A percentile compares a stretch with the other conserved stretches of the same genome.
Evolutionary conservation across 495 filamentous ascomycete genomes (phyloP).

Genomic region (Penicillium verhagenii): DNA sequence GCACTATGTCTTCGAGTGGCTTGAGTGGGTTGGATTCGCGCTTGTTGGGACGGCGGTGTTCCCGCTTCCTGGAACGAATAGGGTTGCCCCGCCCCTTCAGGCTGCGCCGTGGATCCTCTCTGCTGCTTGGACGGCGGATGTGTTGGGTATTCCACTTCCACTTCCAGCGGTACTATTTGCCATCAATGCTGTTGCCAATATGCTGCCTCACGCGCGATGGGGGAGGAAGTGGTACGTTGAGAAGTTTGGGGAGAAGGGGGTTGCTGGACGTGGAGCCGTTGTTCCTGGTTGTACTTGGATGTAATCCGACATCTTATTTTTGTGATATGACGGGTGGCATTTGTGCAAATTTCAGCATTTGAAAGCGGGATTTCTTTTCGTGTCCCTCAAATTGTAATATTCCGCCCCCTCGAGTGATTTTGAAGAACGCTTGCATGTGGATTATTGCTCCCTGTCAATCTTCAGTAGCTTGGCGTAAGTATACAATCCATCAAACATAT

Average conservation of each 20-base stretch:
- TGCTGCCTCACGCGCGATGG: slow-evolving; percentile 83
- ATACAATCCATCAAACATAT: no score
- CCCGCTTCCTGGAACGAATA: slow-evolving; percentile 7
- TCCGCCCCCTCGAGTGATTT: no score
- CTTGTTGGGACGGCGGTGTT: slow-evolving; percentile 52
- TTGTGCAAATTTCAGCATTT: background rate
- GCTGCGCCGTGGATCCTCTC: slow-evolving; percentile 53
- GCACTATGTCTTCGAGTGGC: slow-evolving; percentile 93
- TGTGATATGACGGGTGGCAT: no score
- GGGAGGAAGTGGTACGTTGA: slow-evolving; percentile 86
- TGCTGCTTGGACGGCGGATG: slow-evolving; percentile 48
- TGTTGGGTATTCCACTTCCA: slow-evolving; percentile 30
- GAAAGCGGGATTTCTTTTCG: background rate
- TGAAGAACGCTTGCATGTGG: no score
- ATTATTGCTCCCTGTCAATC: no score
- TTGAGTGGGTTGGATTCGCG: slow-evolving; percentile 91
- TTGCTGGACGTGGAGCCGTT: slow-evolving; percentile 73
- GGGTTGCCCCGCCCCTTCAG: slow-evolving; percentile 19
- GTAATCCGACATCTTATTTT: slow-evolving; percentile 16
- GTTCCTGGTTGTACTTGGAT: slow-evolving; percentile 67
- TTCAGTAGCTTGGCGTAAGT: no score
- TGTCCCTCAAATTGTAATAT: background rate
- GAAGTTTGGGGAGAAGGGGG: slow-evolving; percentile 77
- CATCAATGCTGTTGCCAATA: slow-evolving; percentile 81
- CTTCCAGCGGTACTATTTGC: slow-evolving; percentile 77